phyloP scores from a whole-genome alignment of 305 asterid genomes.

The Fraxinus sp. region DNA sequence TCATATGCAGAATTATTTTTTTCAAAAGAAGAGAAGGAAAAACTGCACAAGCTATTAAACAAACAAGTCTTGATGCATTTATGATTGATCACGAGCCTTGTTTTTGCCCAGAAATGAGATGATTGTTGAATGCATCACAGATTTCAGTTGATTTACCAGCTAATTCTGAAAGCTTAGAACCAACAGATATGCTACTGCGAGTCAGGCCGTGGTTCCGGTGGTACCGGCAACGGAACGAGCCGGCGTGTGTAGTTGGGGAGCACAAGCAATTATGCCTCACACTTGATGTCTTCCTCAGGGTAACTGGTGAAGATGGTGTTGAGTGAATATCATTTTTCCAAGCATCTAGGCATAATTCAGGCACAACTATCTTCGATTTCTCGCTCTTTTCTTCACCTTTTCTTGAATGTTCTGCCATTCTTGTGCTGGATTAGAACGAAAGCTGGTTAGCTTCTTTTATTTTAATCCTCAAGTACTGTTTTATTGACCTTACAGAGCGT shows the following conservation, averaged over 20 bases:
- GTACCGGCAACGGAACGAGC: conserved; percentile 65
- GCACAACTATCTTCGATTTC: conserved; percentile 31
- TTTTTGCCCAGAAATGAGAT: conserved; percentile 24
- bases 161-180: conserved; percentile 51
- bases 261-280: conserved; percentile 50
- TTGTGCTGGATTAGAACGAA: conserved; percentile 20
- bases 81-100: conserved; percentile 28
- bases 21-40: neutral
- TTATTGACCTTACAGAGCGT: neutral
- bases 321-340: conserved; percentile 23
- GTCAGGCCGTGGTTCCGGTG: conserved; percentile 38
- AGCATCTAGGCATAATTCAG: conserved; percentile 25
- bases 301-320: conserved; percentile 50
- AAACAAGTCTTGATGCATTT: conserved; percentile 10
- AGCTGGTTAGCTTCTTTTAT: neutral
- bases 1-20: neutral
- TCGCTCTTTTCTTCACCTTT: conserved; percentile 6
- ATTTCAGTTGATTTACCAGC: conserved; percentile 23
- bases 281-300: conserved; percentile 30
- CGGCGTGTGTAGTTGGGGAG: conserved; percentile 63
- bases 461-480: neutral
- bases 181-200: conserved; percentile 50
- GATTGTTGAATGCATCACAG: conserved; percentile 12
- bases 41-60: conserved; percentile 8
- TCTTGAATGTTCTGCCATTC: conserved; percentile 40